Percentiles rank a stretch among this genome's conserved stretches.
Evolutionary conservation across 2,329 filamentous ascomycete species (phyloP).

Genomic region (Trichoderma sp.): DNA sequence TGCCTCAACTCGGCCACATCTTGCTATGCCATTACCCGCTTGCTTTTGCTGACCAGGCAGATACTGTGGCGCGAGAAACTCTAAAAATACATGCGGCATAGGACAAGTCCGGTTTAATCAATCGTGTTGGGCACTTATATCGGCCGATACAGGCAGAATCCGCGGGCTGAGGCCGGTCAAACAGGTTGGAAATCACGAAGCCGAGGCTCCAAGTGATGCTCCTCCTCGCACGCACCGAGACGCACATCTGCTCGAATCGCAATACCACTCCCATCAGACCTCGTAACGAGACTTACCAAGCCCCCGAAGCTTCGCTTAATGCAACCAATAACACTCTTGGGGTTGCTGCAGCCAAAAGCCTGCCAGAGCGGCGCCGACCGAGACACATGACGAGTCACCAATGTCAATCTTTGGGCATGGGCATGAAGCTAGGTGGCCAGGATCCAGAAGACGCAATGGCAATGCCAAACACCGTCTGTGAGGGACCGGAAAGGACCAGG

Average conservation of each 20-base stretch:
- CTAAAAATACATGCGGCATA: not conserved
- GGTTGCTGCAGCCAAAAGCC: not conserved
- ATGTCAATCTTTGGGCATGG: not conserved
- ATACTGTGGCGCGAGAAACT: not conserved
- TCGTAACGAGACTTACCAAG: not conserved
- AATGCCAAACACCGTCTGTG: not conserved
- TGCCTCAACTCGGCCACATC: not conserved
- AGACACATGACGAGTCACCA: constrained; percentile 1
- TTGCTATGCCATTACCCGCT: not conserved
- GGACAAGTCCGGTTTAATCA: not conserved
- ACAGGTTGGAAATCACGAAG: not conserved
- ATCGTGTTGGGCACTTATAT: not conserved
- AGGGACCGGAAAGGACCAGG: not conserved
- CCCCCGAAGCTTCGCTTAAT: constrained; percentile 1
- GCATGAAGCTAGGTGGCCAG: not conserved
- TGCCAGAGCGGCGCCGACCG: not conserved
- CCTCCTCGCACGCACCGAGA: not conserved
- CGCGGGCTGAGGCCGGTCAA: not conserved
- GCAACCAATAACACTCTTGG: not conserved
- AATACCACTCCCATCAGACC: not conserved
- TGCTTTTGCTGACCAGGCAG: not conserved
- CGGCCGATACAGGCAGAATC: not conserved
- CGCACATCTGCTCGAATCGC: not conserved
- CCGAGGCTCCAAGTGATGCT: not conserved
- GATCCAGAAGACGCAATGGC: not conserved